Base-by-base conservation (phyloP, 768 basidiomycete species). In the Gelatoporia subvermispora region DNA sequence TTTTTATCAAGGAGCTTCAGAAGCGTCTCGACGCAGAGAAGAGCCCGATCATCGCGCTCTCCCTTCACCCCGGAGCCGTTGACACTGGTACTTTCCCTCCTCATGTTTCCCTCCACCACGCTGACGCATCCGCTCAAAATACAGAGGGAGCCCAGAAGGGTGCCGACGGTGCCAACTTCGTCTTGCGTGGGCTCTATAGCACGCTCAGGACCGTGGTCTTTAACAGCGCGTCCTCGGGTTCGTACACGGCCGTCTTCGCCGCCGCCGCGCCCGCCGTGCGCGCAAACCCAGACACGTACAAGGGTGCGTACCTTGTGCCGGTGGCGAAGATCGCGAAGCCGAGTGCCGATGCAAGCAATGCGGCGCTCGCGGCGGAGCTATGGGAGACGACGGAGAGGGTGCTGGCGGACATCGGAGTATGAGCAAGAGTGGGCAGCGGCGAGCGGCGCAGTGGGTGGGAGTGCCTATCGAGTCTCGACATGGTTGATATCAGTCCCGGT, bases 1-100 rank as follows among this genome's bases (percentile, higher is more conserved):
- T 83, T 15, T 80, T 71, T 50, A 73, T 72, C 1, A 72, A 68
- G 22, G 69, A 75, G 52, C 63, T 84, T 16, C 79, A 84, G 48
- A 66, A 65, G 31, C 72, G 60, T 18, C 62, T 84, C 23, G 68
- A 73, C 38, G 58, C 55, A 0, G 58, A 63, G 34, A 62, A 59
- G 15, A 56, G 66, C 0, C 65, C 53, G 65, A 72, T 75, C 65
- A 76, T 55, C 3, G 66, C 59, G 21, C 62, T 77, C 16, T 52
- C 71, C 0, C 41, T 77, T 1, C 69, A 76, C 52, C 76, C 77
- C 0, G 76, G 76, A 2, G 47, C 51, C 1, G 68, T 76, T 1
- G 49, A 58, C 20, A 72, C 76, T 2, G 67, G 69, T 65, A 45
- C 15, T 54, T 41, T 22, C 31, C 31, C 0, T 35, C 20, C n/a